A percentile compares a stretch with the other conserved stretches of the same genome.
Conservation (phyloP, 1,284 basidiomycete genomes). For the Coniferiporia weirii region DNA sequence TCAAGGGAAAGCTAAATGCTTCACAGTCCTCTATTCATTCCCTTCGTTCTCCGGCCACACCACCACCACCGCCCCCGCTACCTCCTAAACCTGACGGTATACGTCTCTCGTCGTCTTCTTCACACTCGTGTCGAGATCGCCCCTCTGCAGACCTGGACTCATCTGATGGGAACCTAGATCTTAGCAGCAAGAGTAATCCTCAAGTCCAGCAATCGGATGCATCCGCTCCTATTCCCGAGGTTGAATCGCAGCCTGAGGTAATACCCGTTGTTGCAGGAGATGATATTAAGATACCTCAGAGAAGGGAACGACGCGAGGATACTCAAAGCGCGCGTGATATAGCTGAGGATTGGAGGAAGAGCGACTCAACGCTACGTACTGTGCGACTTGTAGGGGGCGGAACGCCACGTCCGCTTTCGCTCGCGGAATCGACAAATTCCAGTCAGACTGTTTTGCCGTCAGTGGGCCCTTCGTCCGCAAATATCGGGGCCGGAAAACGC, state of each 20-base stretch:
- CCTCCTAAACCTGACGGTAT: constrained; percentile 15
- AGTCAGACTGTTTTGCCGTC: constrained; percentile 15
- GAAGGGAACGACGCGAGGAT: constrained; percentile 10
- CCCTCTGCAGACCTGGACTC: background rate
- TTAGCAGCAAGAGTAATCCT: background rate
- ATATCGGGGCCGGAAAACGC: constrained; percentile 12
- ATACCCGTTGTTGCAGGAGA: constrained; percentile 8
- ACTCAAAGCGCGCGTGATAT: constrained; percentile 13
- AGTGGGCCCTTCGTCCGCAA: constrained; percentile 8
- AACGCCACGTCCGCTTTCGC: constrained; percentile 19
- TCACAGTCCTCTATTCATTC: constrained; percentile 13
- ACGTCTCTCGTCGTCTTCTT: background rate
- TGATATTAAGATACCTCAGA: constrained; percentile 14
- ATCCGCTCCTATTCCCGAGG: background rate
- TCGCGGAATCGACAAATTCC: constrained; percentile 19
- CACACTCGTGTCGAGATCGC: background rate
- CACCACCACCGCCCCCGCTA: constrained; percentile 11
- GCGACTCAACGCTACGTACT: constrained; percentile 18
- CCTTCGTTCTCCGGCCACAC: constrained; percentile 1
- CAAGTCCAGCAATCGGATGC: background rate
- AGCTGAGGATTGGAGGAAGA: constrained; percentile 19
- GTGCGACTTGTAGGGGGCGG: constrained; percentile 17
- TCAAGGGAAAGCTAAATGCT: constrained; percentile 17
- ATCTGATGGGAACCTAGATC: background rate
- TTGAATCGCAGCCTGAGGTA: constrained; percentile 3